A percentile compares a stretch with the other conserved stretches of the same genome.
Conservation (phyloP, 1,284 basidiomycete species). For the Coniophora puteana region DNA sequence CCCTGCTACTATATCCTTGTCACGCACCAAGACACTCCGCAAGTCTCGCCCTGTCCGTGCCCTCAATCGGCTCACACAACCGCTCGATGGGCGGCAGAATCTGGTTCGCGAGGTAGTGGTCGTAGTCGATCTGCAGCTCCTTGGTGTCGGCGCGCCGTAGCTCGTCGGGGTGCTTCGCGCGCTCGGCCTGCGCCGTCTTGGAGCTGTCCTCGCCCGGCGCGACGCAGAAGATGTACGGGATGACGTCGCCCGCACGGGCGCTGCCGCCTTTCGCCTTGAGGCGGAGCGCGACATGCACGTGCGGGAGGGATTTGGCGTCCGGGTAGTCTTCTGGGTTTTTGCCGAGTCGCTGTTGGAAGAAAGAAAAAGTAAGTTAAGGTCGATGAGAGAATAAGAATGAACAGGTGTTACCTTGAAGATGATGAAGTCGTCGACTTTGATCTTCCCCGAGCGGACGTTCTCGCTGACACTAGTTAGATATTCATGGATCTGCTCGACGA, state of each 20-base stretch:
- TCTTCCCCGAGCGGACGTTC: constrained; percentile 73
- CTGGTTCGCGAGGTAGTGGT: constrained; percentile 90
- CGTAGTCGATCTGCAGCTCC: constrained; percentile 78
- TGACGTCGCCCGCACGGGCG: constrained; percentile 87
- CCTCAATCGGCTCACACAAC: constrained; percentile 94
- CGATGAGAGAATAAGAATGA: constrained; percentile 7
- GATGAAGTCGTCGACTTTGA: constrained; percentile 90
- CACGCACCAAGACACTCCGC: constrained; percentile 90
- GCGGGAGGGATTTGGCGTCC: constrained; percentile 91
- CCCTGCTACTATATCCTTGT: not conserved
- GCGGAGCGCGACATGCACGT: constrained; percentile 93
- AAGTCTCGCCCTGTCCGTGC: constrained; percentile 86
- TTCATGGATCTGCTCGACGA: constrained; percentile 91
- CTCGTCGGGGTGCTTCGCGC: constrained; percentile 94
- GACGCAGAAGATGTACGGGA: constrained; percentile 94
- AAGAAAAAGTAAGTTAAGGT: constrained; percentile 3
- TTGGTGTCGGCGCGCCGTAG: constrained; percentile 63
- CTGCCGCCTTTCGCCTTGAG: constrained; percentile 85
- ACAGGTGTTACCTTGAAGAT: constrained; percentile 72
- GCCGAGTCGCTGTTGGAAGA: constrained; percentile 67
- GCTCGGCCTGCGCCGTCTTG: constrained; percentile 84
- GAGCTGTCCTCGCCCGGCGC: constrained; percentile 70
- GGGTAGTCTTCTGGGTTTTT: constrained; percentile 97
- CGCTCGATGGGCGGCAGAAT: constrained; percentile 94
- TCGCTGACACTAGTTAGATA: constrained; percentile 77